Evolutionary conservation across 768 basidiomycete species (phyloP).

Genomic region (Hericium erinaceus): DNA sequence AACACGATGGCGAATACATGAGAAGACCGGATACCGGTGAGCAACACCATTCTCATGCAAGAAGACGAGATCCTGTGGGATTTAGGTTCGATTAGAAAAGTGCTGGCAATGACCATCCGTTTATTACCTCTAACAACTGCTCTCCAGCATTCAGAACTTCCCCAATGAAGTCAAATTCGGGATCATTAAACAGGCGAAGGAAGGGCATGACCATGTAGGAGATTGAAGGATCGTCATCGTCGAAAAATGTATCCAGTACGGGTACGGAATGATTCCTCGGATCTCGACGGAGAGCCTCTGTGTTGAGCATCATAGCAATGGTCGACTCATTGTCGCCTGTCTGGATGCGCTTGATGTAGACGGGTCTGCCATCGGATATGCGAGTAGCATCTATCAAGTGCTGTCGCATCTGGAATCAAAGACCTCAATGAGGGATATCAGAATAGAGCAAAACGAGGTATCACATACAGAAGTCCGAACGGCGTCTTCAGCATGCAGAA

Average conservation of each 20-base stretch:
- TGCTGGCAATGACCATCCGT: too few relatives aligned
- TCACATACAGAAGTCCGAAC: background rate
- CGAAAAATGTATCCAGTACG: constrained; percentile 6
- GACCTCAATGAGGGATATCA: background rate
- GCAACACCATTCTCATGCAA: constrained; percentile 11
- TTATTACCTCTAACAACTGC: constrained; percentile 5
- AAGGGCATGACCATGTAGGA: constrained; percentile 13
- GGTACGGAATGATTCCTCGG: constrained; percentile 8
- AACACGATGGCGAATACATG: background rate
- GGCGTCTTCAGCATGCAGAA: background rate
- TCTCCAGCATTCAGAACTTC: constrained; percentile 8
- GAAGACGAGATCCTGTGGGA: constrained; percentile 8
- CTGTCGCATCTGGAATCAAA: background rate
- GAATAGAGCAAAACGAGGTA: background rate
- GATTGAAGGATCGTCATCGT: background rate
- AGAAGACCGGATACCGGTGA: constrained; percentile 2
- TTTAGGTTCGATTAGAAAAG: too few relatives aligned
- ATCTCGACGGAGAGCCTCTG: background rate
- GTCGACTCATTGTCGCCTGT: constrained; percentile 7
- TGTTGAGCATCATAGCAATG: constrained; percentile 12
- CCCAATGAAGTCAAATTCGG: background rate
- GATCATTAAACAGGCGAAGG: background rate
- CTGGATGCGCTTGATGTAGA: constrained; percentile 22
- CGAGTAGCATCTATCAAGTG: constrained; percentile 23
- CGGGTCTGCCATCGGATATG: constrained; percentile 16